These are phyloP conservation scores for Hygrophila difformis DNA, from an alignment of 257 asterid genomes.

Conservation along the genomic window DNA sequence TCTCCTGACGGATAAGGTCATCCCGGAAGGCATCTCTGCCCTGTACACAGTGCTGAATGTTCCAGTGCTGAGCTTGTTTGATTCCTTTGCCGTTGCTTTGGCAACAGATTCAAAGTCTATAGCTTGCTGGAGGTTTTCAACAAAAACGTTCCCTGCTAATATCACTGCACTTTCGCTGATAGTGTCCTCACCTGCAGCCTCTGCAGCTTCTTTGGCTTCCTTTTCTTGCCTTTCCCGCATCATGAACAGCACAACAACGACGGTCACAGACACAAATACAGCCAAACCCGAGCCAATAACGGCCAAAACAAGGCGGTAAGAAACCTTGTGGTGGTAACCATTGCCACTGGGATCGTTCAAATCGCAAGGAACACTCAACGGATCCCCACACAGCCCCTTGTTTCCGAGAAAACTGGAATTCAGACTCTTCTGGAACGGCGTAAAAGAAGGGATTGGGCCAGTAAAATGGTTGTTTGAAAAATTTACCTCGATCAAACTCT, in stretches of 20 bases:
- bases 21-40: constrained; percentile 98
- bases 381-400: constrained; percentile 87
- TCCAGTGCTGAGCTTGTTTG: constrained; percentile 57
- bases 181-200: constrained; percentile 25
- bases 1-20: constrained; percentile 62
- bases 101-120: constrained; percentile 79
- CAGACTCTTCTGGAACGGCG: constrained; percentile 81
- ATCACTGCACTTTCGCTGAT: constrained; percentile 43
- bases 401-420: constrained; percentile 75
- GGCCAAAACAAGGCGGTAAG: constrained; percentile 66
- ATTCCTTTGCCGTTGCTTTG: constrained; percentile 66
- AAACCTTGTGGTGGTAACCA: constrained; percentile 66
- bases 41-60: constrained; percentile 80
- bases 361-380: constrained; percentile 53
- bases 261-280: constrained; percentile 64
- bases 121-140: constrained; percentile 79
- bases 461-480: constrained; percentile 70
- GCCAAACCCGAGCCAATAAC: constrained; percentile 92
- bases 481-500: constrained; percentile 84
- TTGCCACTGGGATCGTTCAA: constrained; percentile 25
- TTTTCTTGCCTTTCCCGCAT: constrained; percentile 89
- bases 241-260: constrained; percentile 76
- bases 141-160: constrained; percentile 72
- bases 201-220: constrained; percentile 40
- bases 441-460: constrained; percentile 73